Evolutionary conservation across 441 rosid genomes (phyloP).

Genomic region (Erodium moschatum): DNA sequence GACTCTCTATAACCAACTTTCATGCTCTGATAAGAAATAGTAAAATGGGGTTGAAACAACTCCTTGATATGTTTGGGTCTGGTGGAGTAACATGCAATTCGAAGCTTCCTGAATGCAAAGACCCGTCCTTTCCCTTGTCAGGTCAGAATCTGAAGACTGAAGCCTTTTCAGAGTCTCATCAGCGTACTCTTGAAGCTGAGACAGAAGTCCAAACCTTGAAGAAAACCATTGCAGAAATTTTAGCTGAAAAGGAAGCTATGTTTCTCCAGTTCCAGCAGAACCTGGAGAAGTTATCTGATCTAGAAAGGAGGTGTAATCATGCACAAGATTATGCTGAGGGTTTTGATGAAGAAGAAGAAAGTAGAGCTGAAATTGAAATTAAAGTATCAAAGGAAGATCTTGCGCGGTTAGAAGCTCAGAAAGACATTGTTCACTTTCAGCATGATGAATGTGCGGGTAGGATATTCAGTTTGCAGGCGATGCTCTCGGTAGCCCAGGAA

Average conservation of each 20-base stretch:
- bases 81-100: no score
- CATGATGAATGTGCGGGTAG: constrained; percentile 39
- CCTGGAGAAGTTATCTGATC: constrained; percentile 38
- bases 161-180: constrained; percentile 19
- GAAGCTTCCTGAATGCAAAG: background rate
- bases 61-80: no score
- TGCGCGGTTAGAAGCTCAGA: constrained; percentile 42
- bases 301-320: constrained; percentile 37
- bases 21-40: no score
- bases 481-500: constrained; percentile 29
- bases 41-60: no score
- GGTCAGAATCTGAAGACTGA: no score
- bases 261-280: constrained; percentile 38
- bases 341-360: constrained; percentile 43
- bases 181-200: constrained; percentile 33
- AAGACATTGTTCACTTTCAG: constrained; percentile 41
- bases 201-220: constrained; percentile 39
- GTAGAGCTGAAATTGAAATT: constrained; percentile 51
- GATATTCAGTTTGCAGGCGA: constrained; percentile 38
- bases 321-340: constrained; percentile 42
- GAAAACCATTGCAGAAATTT: constrained; percentile 40
- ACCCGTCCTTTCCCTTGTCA: background rate
- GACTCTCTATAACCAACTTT: no score
- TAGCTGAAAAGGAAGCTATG: constrained; percentile 47
- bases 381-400: constrained; percentile 44